A percentile compares a stretch with the other conserved stretches of the same genome.
Conservation (phyloP, 495 filamentous ascomycete genomes). For the Penicillium dipodomyicola region DNA sequence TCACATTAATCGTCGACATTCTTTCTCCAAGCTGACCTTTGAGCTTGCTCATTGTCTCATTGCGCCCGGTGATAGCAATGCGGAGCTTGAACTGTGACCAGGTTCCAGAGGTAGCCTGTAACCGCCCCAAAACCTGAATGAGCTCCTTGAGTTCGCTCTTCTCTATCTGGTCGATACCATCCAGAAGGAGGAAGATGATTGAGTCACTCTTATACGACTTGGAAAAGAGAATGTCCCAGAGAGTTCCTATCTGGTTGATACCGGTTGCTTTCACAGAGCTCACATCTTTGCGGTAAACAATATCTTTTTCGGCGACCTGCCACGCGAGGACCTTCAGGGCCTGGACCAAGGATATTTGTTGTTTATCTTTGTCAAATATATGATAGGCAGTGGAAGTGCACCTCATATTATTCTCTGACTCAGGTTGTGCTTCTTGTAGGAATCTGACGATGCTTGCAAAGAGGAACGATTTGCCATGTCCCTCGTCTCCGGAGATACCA, state of each 20-base stretch:
- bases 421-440: conserved; percentile 8
- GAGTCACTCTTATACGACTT: conserved; percentile 23
- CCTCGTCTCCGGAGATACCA: conserved; percentile 19
- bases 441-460: conserved; percentile 13
- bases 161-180: conserved; percentile 14
- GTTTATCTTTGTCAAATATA: conserved; percentile 12
- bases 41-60: conserved; percentile 12
- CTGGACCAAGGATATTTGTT: conserved; percentile 13
- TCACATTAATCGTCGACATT: conserved; percentile 12
- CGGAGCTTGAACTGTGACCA: conserved; percentile 20
- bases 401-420: conserved; percentile 10
- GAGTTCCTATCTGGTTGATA: conserved; percentile 3
- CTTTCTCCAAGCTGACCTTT: conserved; percentile 9
- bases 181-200: conserved; percentile 19
- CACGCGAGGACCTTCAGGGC: conserved; percentile 19
- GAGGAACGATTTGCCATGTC: conserved; percentile 23
- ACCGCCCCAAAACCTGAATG: conserved; percentile 4
- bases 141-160: conserved; percentile 16
- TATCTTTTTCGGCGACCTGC: conserved; percentile 19
- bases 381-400: conserved; percentile 17
- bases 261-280: conserved; percentile 8
- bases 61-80: conserved; percentile 11
- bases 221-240: conserved; percentile 18
- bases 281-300: conserved; percentile 21
- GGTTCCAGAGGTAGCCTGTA: background rate